phyloP scores from a whole-genome alignment of 2,329 filamentous ascomycete genomes.

The Aschersonia sp. region DNA sequence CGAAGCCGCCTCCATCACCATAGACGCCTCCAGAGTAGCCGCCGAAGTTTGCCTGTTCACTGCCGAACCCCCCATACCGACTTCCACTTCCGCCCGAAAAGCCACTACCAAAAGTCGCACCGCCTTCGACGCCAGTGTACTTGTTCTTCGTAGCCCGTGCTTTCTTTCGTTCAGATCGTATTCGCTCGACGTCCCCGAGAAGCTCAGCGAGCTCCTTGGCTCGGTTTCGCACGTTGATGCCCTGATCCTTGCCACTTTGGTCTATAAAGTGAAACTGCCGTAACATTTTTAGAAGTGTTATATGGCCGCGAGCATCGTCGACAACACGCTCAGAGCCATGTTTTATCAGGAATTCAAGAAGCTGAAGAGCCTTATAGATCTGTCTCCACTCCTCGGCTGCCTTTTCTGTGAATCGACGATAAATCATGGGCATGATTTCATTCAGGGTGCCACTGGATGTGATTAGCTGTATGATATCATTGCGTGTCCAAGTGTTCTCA shows the following conservation, averaged over 20 bases:
- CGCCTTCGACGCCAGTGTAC: conserved; percentile 87
- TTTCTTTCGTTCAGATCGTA: conserved; percentile 76
- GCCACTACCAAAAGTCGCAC: conserved; percentile 45
- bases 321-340: conserved; percentile 96
- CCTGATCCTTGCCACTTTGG: conserved; percentile 93
- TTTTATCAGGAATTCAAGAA: conserved; percentile 94
- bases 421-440: conserved; percentile 99
- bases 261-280: conserved; percentile 97
- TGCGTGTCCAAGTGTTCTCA: conserved; percentile 28
- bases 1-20: conserved; percentile 83
- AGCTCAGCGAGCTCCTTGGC: conserved; percentile 92
- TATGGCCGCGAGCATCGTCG: conserved; percentile 88
- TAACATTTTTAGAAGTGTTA: conserved; percentile 94
- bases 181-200: conserved; percentile 81
- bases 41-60: conserved; percentile 62
- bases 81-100: conserved; percentile 27
- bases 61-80: conserved; percentile 84
- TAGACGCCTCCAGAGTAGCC: conserved; percentile 64
- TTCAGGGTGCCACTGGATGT: conserved; percentile 75
- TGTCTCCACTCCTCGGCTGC: conserved; percentile 96
- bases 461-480: conserved; percentile 1
- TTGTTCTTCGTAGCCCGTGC: conserved; percentile 81
- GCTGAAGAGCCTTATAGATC: conserved; percentile 95
- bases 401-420: conserved; percentile 97
- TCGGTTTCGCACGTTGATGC: conserved; percentile 90